Percentiles rank a stretch among this genome's conserved stretches.
Conservation (phyloP, 176 grass and related monocot species). For the Carex scoparia region DNA sequence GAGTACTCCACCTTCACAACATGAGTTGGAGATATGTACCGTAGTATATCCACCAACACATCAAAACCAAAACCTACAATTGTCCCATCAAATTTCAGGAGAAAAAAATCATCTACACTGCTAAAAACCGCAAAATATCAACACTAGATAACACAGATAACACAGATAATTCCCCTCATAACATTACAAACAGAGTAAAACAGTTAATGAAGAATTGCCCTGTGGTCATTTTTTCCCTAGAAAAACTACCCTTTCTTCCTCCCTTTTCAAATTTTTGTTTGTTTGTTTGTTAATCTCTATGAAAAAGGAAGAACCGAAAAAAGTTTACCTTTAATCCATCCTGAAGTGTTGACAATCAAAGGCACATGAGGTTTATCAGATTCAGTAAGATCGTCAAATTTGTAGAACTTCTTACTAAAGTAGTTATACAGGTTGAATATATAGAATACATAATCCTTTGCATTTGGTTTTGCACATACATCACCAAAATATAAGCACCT, state of each 20-base stretch:
- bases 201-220: background rate
- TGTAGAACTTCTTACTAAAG: conserved; percentile 44
- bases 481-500: conserved; percentile 75
- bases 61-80: conserved; percentile 53
- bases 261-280: background rate
- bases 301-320: background rate
- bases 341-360: conserved; percentile 79
- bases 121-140: background rate
- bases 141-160: background rate
- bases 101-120: background rate
- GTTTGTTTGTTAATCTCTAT: background rate
- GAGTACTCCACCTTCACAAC: conserved; percentile 48
- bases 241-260: background rate
- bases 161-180: background rate
- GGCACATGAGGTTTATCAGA: conserved; percentile 37
- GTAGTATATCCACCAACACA: conserved; percentile 48
- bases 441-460: conserved; percentile 45
- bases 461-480: conserved; percentile 41
- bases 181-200: background rate
- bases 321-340: conserved; percentile 74
- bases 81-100: background rate
- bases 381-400: conserved; percentile 22
- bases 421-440: conserved; percentile 58
- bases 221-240: background rate
- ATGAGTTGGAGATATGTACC: conserved; percentile 46